These are phyloP conservation scores for Casuarina cunninghamiana DNA, from an alignment of 306 rosid genomes.

Conservation along the genomic window DNA sequence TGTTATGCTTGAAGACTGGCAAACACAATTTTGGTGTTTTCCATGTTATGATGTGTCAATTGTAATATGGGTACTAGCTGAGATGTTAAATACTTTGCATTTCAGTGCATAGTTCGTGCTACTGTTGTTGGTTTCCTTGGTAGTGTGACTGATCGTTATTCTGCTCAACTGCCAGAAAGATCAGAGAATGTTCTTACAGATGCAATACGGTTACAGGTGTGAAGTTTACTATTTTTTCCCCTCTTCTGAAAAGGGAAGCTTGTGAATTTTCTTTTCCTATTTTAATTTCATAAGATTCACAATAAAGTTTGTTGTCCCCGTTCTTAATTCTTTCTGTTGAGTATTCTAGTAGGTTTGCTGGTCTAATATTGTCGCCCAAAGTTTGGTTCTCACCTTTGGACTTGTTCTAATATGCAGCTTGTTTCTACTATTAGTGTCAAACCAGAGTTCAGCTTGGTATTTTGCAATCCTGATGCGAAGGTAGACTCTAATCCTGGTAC, in stretches of 20 bases:
- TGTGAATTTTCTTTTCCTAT: neutral
- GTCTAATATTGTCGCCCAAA: slow-evolving; percentile 23
- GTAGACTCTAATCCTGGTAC: slow-evolving; percentile 37
- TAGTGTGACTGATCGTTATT: slow-evolving; percentile 35
- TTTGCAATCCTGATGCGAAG: slow-evolving; percentile 77
- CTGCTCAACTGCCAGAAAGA: slow-evolving; percentile 36
- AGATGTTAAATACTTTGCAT: slow-evolving; percentile 36
- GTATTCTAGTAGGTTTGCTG: slow-evolving; percentile 9
- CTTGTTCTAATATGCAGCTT: slow-evolving; percentile 61
- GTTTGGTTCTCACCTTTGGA: slow-evolving; percentile 39
- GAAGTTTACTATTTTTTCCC: slow-evolving; percentile 18
- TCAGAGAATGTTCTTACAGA: slow-evolving; percentile 60
- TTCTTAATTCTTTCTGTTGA: slow-evolving; percentile 5
- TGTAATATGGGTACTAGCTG: slow-evolving; percentile 5
- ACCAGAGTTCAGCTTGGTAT: slow-evolving; percentile 74
- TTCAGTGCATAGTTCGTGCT: slow-evolving; percentile 84
- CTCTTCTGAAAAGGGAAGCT: neutral
- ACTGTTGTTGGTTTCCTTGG: slow-evolving; percentile 54
- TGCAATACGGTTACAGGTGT: slow-evolving; percentile 84
- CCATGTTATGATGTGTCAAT: neutral
- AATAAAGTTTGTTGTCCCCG: neutral
- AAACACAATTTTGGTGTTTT: neutral
- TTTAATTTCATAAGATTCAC: slow-evolving; percentile 1
- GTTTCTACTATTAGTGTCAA: slow-evolving; percentile 75
- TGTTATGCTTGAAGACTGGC: neutral